Percentiles rank a stretch among this genome's conserved stretches.
These are phyloP conservation scores for Telopea speciosissima DNA, from an alignment of 177 flowering plant genomes.

Conservation along the genomic window DNA sequence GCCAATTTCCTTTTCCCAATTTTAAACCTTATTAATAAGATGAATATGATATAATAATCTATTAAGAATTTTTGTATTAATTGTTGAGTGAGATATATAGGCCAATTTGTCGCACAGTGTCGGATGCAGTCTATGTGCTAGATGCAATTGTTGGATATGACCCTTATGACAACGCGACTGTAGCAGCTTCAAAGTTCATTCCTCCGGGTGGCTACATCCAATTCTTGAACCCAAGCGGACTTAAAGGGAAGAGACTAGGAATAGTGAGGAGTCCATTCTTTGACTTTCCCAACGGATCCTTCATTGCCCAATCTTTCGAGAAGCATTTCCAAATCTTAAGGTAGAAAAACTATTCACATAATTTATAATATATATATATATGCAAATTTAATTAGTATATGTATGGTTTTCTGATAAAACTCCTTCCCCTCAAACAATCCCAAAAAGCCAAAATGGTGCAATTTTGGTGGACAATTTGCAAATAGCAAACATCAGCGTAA, in stretches of 20 bases:
- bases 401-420: too few relatives aligned
- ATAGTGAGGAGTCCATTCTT: constrained; percentile 20
- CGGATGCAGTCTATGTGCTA: constrained; percentile 12
- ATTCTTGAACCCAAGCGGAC: constrained; percentile 35
- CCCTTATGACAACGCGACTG: constrained; percentile 34
- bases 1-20: too few relatives aligned
- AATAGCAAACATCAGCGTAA: constrained; percentile 23
- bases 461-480: constrained; percentile 39
- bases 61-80: too few relatives aligned
- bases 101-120: constrained; percentile 51
- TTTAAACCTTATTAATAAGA: too few relatives aligned
- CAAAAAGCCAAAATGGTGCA: constrained; percentile 42
- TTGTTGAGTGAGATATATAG: constrained; percentile 16
- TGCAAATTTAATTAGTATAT: too few relatives aligned
- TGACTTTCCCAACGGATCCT: constrained; percentile 11
- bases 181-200: constrained; percentile 30
- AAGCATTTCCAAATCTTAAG: constrained; percentile 32
- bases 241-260: too few relatives aligned
- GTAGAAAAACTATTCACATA: too few relatives aligned
- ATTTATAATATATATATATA: neutral
- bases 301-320: constrained; percentile 16
- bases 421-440: too few relatives aligned
- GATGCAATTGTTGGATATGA: too few relatives aligned
- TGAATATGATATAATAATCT: too few relatives aligned
- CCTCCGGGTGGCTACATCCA: constrained; percentile 47